Evolutionary conservation across 495 filamentous ascomycete species (phyloP), one percentile per base, ranked within the genome.

Genomic region (Aspergillus diversus): DNA sequence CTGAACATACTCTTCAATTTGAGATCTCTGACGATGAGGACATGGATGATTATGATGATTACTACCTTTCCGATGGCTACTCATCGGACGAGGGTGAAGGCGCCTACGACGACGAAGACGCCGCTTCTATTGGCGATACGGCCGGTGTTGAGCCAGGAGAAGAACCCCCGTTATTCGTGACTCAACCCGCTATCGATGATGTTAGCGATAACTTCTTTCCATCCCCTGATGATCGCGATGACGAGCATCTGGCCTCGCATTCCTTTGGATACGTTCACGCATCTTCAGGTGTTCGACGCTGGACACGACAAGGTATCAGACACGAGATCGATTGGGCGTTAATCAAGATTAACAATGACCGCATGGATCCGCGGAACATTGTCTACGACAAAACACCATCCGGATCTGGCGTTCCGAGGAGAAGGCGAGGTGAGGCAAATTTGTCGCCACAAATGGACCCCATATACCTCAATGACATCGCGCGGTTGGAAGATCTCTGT

Each of bases 251-350:
- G 4, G 83, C 87, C 49, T 89, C 87, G 0, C 92, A 91, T 67
- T 83, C 84, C 8, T 78, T 98, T 3, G 94, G 94, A 11, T 88
- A 91, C 64, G 80, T 97, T 33, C 90, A 96, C 61, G 94, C 93
- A 16, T 96, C 92, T 2, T 96, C 92, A 16, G 94, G 94, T 8
- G 86, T 97, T 58, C 84, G 91, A 16, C 86, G 95, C 3, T 87
- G 87, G 66, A 81, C 73, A 59, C 79, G 85, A 32, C 77, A 86
- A 47, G 84, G 85, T 6, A 74, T 93, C 12, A 82, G 90, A 13
- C 94, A 98, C 67, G 94, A 98, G 72, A 93, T 98, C 62, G 94
- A 98, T 72, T 98, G 94, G 94, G 93, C 93, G 0, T 77, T 98
- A 9, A 91, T 98, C 63, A 89, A 93, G 69, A 89, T 98, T 55